Evolutionary conservation across 768 basidiomycete species (phyloP).

Genomic region (Thelephora ganbajun): DNA sequence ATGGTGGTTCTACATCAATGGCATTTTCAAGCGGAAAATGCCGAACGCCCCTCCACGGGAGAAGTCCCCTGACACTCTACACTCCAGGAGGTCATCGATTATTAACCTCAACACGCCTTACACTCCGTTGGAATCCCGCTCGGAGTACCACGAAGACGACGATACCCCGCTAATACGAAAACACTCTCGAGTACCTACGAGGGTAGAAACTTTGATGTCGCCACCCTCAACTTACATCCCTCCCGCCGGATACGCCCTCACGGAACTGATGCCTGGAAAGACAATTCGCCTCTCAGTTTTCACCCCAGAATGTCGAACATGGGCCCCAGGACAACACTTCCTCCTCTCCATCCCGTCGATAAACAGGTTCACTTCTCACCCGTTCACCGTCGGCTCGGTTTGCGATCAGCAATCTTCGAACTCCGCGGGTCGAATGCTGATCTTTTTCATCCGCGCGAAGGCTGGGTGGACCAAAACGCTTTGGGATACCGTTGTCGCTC

Average conservation of each 20-base stretch:
- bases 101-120: not conserved
- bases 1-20: slow-evolving; percentile 48
- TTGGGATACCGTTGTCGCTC: slow-evolving; percentile 37
- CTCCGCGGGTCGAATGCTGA: slow-evolving; percentile 39
- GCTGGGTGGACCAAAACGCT: slow-evolving; percentile 55
- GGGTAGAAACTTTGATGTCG: not conserved
- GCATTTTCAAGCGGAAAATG: slow-evolving; percentile 23
- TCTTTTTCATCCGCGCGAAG: slow-evolving; percentile 57
- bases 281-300: slow-evolving; percentile 57
- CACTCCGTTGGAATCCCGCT: not conserved
- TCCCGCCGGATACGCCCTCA: slow-evolving; percentile 55
- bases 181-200: not conserved
- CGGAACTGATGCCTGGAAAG: slow-evolving; percentile 53
- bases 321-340: slow-evolving; percentile 75
- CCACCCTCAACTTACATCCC: slow-evolving; percentile 24
- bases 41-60: not conserved
- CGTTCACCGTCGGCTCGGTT: slow-evolving; percentile 57
- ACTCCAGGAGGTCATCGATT: not conserved
- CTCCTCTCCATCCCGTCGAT: slow-evolving; percentile 53
- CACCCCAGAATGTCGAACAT: slow-evolving; percentile 38
- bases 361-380: slow-evolving; percentile 48
- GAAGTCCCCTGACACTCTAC: not conserved
- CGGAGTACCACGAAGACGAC: not conserved
- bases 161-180: not conserved
- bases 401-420: slow-evolving; percentile 32